These are phyloP conservation scores for Powellomyces hirtus DNA, from an alignment of 192 early-diverging fungal genomes.

Conservation along the genomic window DNA sequence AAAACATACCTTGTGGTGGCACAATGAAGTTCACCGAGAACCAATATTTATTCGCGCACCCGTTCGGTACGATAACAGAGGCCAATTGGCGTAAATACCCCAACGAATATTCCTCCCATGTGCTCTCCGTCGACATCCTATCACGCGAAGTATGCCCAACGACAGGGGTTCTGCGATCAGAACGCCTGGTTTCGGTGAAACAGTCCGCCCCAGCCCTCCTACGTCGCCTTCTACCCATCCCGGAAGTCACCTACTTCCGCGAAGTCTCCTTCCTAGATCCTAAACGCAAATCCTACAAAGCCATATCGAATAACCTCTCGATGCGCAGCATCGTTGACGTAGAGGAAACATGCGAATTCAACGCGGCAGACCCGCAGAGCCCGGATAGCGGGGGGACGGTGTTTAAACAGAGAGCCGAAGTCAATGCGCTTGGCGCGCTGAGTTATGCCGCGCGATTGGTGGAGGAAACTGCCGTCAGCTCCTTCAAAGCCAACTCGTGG, in stretches of 20 bases:
- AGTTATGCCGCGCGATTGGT: conserved; percentile 53
- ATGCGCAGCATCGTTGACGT: conserved; percentile 81
- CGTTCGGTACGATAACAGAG: conserved; percentile 66
- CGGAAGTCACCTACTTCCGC: conserved; percentile 76
- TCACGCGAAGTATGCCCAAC: conserved; percentile 74
- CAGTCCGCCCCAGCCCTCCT: conserved; percentile 85
- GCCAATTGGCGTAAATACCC: conserved; percentile 99
- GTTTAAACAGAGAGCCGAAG: conserved; percentile 81
- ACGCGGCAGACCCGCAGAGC: neutral
- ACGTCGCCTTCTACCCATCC: conserved; percentile 44
- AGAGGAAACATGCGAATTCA: conserved; percentile 81
- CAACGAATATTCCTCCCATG: conserved; percentile 74
- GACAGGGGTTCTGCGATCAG: conserved; percentile 82
- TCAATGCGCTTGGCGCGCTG: conserved; percentile 73
- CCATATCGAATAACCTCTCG: conserved; percentile 81
- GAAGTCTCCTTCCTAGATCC: conserved; percentile 91
- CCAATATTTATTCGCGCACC: conserved; percentile 74
- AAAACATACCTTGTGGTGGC: no score
- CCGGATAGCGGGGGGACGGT: conserved; percentile 27
- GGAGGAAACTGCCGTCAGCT: conserved; percentile 80
- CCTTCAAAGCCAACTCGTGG: conserved; percentile 88
- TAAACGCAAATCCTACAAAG: conserved; percentile 62
- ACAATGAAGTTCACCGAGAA: conserved; percentile 86
- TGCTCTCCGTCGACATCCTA: conserved; percentile 87
- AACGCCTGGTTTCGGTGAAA: conserved; percentile 84